phyloP scores from a whole-genome alignment of 108 stramenopile genomes.

The Pseudonitzschia multistriata region DNA sequence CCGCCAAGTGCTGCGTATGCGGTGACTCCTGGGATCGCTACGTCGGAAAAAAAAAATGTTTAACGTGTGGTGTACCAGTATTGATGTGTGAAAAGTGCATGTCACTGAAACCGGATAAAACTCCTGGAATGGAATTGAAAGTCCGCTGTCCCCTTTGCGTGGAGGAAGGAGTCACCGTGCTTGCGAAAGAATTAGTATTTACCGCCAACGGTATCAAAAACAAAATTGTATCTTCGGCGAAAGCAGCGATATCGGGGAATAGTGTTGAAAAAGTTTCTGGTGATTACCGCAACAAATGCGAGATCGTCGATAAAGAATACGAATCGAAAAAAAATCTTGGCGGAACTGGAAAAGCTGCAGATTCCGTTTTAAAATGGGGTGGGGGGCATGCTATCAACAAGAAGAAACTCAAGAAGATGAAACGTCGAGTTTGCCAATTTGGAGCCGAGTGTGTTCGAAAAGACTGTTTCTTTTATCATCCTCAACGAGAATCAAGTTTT shows the following conservation, averaged over 20 bases:
- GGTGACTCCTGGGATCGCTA: conserved; percentile 85
- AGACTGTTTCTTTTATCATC: conserved; percentile 86
- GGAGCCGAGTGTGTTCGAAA: conserved; percentile 71
- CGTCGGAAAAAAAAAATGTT: conserved; percentile 88
- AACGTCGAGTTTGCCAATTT: conserved; percentile 67
- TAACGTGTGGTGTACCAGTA: conserved; percentile 88
- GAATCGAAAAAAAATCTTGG: not conserved
- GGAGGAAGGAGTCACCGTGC: conserved; percentile 77
- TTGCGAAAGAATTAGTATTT: conserved; percentile 74
- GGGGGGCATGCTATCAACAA: conserved; percentile 85
- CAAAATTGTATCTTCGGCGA: not conserved
- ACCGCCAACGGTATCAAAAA: conserved; percentile 79
- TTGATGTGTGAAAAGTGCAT: conserved; percentile 83
- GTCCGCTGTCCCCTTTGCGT: conserved; percentile 85
- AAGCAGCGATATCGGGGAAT: not conserved
- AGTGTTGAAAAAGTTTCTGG: not conserved
- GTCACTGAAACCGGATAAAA: conserved; percentile 47
- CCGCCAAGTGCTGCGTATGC: conserved; percentile 69
- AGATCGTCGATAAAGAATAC: not conserved
- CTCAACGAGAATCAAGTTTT: conserved; percentile 12
- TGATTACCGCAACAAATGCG: not conserved
- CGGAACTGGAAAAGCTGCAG: conserved; percentile 54
- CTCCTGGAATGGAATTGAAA: conserved; percentile 29
- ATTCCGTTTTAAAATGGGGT: conserved; percentile 90
- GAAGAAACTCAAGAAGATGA: conserved; percentile 41